Evolutionary conservation across 192 early-diverging fungal species (phyloP).

Genomic region (Fimicolochytrium jonesii): DNA sequence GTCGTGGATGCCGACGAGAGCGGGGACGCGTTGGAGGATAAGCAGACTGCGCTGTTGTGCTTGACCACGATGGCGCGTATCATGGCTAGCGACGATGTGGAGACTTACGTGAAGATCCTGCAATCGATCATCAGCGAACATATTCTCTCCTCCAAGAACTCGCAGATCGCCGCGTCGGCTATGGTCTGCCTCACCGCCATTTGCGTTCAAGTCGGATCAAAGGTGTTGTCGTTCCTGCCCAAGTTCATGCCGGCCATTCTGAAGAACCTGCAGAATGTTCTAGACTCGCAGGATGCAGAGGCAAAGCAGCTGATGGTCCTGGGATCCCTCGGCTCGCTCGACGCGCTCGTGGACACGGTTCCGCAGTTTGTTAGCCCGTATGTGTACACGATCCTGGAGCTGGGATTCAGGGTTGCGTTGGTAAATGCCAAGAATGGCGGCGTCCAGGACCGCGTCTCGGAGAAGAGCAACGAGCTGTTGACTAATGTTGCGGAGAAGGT

Average conservation of each 20-base stretch:
- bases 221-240: slow-evolving; percentile 73
- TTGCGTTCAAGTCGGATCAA: slow-evolving; percentile 66
- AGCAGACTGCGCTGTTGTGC: slow-evolving; percentile 76
- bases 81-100: slow-evolving; percentile 59
- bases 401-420: too few species aligned
- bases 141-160: slow-evolving; percentile 15
- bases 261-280: slow-evolving; percentile 22
- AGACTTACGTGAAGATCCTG: slow-evolving; percentile 58
- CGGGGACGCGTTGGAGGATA: slow-evolving; percentile 43
- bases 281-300: slow-evolving; percentile 17
- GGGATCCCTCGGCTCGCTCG: slow-evolving; percentile 48
- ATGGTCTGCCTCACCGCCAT: slow-evolving; percentile 57
- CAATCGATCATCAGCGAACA: slow-evolving; percentile 24
- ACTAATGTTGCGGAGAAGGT: slow-evolving; percentile 53
- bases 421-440: background rate
- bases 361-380: slow-evolving; percentile 77
- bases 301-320: slow-evolving; percentile 42
- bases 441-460: slow-evolving; percentile 2
- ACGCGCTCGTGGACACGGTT: slow-evolving; percentile 50
- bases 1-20: slow-evolving; percentile 38
- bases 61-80: slow-evolving; percentile 66
- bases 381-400: slow-evolving; percentile 44
- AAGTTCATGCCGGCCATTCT: slow-evolving; percentile 79
- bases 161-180: slow-evolving; percentile 27
- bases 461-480: slow-evolving; percentile 40